Evolutionary conservation across 1,284 basidiomycete species (phyloP), one percentile per base, ranked within the genome.

Genomic region (Tilletia setariae): DNA sequence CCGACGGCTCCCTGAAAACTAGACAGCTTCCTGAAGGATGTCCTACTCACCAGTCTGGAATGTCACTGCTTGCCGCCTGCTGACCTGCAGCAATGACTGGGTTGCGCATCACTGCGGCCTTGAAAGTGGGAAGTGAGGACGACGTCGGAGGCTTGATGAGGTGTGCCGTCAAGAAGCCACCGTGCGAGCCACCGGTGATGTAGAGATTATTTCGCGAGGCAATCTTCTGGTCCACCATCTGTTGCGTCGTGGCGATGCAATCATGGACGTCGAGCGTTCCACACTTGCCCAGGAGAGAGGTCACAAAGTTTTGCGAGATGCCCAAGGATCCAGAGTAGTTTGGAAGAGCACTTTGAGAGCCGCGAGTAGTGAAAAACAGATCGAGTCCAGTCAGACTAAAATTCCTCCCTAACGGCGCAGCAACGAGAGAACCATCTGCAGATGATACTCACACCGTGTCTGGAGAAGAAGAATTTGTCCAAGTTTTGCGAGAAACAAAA

Each of bases 281-380:
- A 56, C 89, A 89, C 63, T 86, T 83, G 0, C 89, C 89, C 0
- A 89, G 69, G 16, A 88, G 78, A 3, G 79, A 73, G 63, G 83
- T 79, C 66, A 87, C 83, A 65, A 83, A 84, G 43, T 78, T 83
- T 63, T 87, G 83, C 0, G 44, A 51, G 59, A 64, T 19, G 8
- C 90, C 90, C 30, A 86, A 81, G 0, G 89, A 89, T 0, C 90
- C 90, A 0, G 88, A 89, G 75, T 91, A 91, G 78, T 91, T 91
- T 0, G 88, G 87, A 28, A 86, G 71, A 1, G 87, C 87, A 16
- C 90, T 70, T 85, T 77, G 30, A 19, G 7, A 61, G 28, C 11
- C 6, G 4, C 35, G 35, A 4, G 35, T 4, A 4, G 3, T 6
- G 56, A 40, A 19, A 16, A 40, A 35, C 11, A 11, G 35, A 6